Percentiles rank a stretch among this genome's conserved stretches.
phyloP scores from a whole-genome alignment of 148 eudicot species.

The Fagopyrum tataricum region DNA sequence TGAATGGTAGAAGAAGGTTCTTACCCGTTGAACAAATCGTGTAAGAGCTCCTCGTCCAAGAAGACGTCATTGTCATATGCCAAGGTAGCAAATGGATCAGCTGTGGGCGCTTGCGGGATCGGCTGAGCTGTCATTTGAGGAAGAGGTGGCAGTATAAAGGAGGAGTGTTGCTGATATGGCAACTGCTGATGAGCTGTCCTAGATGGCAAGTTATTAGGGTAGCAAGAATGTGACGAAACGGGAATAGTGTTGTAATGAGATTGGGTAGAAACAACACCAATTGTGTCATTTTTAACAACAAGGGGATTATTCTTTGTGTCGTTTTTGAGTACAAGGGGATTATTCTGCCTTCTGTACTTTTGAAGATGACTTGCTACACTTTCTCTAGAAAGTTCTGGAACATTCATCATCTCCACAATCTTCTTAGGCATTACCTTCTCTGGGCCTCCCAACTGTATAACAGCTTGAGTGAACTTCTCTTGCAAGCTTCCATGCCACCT shows the following conservation, averaged over 20 bases:
- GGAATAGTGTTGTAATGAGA: background rate
- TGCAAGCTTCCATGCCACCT: constrained; percentile 6
- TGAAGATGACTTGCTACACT: background rate
- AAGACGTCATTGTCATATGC: background rate
- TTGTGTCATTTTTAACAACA: background rate
- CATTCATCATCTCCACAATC: constrained; percentile 4
- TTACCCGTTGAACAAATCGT: background rate
- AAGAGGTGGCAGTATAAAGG: background rate
- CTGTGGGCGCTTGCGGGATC: too few relatives aligned
- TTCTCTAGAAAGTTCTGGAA: background rate
- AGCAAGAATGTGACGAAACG: background rate
- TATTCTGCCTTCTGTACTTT: constrained; percentile 1
- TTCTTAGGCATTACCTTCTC: background rate
- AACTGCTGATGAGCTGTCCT: background rate
- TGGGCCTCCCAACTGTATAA: background rate
- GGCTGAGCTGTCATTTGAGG: background rate
- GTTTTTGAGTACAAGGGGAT: too few relatives aligned
- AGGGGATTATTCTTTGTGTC: background rate
- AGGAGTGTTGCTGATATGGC: background rate
- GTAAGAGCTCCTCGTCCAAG: background rate
- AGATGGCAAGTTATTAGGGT: background rate
- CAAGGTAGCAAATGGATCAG: background rate
- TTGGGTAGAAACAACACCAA: background rate
- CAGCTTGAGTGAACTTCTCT: background rate
- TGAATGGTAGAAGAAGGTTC: background rate